Evolutionary conservation across 2,329 filamentous ascomycete genomes (phyloP).

Genomic region (Rosellinia necatrix): DNA sequence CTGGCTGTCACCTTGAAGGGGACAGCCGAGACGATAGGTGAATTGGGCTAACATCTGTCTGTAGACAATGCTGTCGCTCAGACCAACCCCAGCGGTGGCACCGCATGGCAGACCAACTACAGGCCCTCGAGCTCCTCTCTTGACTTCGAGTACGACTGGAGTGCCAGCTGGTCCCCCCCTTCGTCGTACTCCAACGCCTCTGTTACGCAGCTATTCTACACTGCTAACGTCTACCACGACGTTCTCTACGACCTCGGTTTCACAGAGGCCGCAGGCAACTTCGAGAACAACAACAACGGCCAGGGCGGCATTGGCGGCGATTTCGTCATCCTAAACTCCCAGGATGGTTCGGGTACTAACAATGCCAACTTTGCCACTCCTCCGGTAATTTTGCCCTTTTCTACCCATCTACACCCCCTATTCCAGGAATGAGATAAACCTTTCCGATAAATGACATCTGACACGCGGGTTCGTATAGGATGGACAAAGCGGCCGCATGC

Average conservation of each 20-base stretch:
- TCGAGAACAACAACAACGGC: slow-evolving; percentile 61
- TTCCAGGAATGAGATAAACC: background rate
- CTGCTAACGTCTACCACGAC: slow-evolving; percentile 63
- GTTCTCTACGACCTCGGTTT: slow-evolving; percentile 62
- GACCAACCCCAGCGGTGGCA: slow-evolving; percentile 52
- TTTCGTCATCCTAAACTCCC: slow-evolving; percentile 59
- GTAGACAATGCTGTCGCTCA: slow-evolving; percentile 61
- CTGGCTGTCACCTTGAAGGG: background rate
- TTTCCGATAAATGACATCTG: background rate
- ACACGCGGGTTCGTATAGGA: slow-evolving; percentile 43
- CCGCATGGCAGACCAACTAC: slow-evolving; percentile 53
- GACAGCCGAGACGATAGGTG: background rate
- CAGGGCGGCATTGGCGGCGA: slow-evolving; percentile 57
- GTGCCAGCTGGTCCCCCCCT: slow-evolving; percentile 41
- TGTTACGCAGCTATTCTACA: slow-evolving; percentile 65
- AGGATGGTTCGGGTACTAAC: slow-evolving; percentile 59
- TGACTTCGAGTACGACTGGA: slow-evolving; percentile 55
- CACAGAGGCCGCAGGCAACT: slow-evolving; percentile 63
- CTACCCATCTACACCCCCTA: too few species aligned
- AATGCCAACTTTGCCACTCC: slow-evolving; percentile 64
- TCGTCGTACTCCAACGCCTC: slow-evolving; percentile 57
- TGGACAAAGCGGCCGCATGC: slow-evolving; percentile 57
- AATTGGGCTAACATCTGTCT: background rate
- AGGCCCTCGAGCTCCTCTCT: slow-evolving; percentile 50
- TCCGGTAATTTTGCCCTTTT: background rate